Percentiles rank a stretch among this genome's conserved stretches.
phyloP scores from a whole-genome alignment of 1,284 basidiomycete species.

The Pterulicium gracile region DNA sequence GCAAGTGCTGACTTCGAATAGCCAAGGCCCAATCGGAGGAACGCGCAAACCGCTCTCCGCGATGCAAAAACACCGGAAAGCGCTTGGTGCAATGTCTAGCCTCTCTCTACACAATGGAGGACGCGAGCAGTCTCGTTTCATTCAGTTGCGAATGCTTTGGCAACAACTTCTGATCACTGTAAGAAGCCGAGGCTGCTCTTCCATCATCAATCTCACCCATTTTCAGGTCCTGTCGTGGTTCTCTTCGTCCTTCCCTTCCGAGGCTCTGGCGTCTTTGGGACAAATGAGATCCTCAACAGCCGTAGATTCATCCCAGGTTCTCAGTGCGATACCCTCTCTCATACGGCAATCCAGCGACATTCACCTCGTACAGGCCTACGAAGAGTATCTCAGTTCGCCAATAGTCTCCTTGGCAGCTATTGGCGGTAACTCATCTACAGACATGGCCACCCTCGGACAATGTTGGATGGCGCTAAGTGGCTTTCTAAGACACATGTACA shows the following conservation, averaged over 20 bases:
- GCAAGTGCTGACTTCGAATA: neutral
- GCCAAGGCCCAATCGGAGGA: neutral
- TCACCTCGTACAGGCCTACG: neutral
- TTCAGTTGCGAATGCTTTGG: constrained; percentile 29
- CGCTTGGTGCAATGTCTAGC: constrained; percentile 23
- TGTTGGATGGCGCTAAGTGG: constrained; percentile 61
- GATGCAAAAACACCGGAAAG: neutral
- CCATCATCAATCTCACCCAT: constrained; percentile 1
- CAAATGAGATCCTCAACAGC: too few relatives aligned
- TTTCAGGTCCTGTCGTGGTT: neutral
- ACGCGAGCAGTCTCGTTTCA: constrained; percentile 22
- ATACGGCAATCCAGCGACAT: neutral
- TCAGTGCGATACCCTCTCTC: neutral
- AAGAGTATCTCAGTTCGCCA: neutral
- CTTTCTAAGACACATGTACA: constrained; percentile 59
- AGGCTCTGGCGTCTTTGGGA: too few relatives aligned
- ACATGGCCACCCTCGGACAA: constrained; percentile 30
- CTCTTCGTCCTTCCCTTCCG: neutral
- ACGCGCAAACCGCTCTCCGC: neutral
- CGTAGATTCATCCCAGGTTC: too few relatives aligned
- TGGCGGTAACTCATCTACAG: too few relatives aligned
- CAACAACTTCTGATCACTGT: constrained; percentile 29
- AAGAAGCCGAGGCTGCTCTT: constrained; percentile 10
- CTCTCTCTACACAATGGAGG: constrained; percentile 27
- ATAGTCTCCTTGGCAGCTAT: too few relatives aligned